Evolutionary conservation across 1,139 yeast genomes (phyloP), one percentile per base, ranked within the genome.

Genomic region (Sugiyamaella neomexicana): DNA sequence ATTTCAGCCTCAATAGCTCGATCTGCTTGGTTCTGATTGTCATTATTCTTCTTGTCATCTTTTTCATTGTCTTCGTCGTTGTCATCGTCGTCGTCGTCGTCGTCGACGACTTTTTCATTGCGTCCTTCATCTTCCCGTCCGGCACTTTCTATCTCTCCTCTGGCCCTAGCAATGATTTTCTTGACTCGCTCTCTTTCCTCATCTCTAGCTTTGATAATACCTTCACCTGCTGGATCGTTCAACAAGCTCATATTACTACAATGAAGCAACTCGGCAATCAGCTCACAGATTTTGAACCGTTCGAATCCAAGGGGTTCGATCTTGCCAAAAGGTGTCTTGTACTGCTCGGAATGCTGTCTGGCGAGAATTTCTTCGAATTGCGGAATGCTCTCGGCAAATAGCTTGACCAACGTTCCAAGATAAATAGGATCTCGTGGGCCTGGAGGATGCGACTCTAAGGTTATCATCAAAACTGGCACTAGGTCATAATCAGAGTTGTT

Each of bases 191-290:
- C 75, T 60, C 97, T 79, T 59, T 86, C 82, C 20, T 75, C 75
- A 66, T 90, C 96, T 54, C 99, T 80, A 65, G 85, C 86, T 46
- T 71, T 72, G 1, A 91, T 96, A 42, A 89, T 83, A 38, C 79
- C 82, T 65, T 82, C 95, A 10, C 97, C 97, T 60, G 82, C 80
- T 57, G 83, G 85, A 61, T 91, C 96, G 68, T 93, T 93, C 61
- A 93, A 77, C 46, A 93, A 75, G 0, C 93, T 95, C 99, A 95
- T 95, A 71, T 93, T 93, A 25, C 97, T 89, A 68, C 99, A 93
- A 72, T 93, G 99, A 56, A 93, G 78, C 51, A 93, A 77, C 69
- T 93, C 99, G 0, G 99, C 99, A 59, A 93, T 83, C 60, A 93
- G 77, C 72, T 95, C 99, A 69, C 97, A 93, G 50, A 93, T 87